phyloP scores from a whole-genome alignment of 2,329 filamentous ascomycete genomes.

The Penicillium sp. region DNA sequence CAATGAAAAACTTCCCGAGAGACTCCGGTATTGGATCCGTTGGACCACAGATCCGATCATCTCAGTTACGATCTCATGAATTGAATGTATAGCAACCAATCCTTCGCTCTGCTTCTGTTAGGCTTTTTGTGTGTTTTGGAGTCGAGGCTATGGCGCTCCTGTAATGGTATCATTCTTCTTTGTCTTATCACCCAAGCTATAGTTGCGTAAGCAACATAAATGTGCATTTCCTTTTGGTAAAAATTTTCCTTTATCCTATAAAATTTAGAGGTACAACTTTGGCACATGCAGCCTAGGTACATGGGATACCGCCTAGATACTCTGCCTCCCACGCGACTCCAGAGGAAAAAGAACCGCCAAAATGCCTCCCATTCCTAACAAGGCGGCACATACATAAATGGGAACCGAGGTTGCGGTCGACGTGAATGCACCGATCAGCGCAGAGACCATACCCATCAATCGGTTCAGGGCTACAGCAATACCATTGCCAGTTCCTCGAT shows the following conservation, averaged over 20 bases:
- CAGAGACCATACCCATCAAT: conserved; percentile 30
- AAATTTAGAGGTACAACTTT: too few relatives aligned
- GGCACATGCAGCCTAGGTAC: too few relatives aligned
- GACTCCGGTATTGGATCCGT: too few relatives aligned
- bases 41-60: neutral
- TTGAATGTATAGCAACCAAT: neutral
- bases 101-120: neutral
- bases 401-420: conserved; percentile 28
- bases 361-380: conserved; percentile 23
- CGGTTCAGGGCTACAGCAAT: conserved; percentile 30
- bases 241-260: too few relatives aligned
- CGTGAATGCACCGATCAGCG: conserved; percentile 24
- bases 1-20: too few relatives aligned
- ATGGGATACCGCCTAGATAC: conserved; percentile 4
- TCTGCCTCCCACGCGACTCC: conserved; percentile 18
- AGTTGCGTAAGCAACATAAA: neutral
- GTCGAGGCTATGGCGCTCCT: neutral
- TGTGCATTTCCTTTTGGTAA: neutral
- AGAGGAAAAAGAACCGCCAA: conserved; percentile 23
- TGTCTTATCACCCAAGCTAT: neutral
- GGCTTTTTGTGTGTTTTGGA: neutral
- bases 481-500: conserved; percentile 33
- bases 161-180: neutral
- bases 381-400: conserved; percentile 31
- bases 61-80: conserved; percentile 2